A percentile compares a stretch with the other conserved stretches of the same genome.
Evolutionary conservation across 495 filamentous ascomycete genomes (phyloP).

Genomic region (Thermothielavioides terrestris): DNA sequence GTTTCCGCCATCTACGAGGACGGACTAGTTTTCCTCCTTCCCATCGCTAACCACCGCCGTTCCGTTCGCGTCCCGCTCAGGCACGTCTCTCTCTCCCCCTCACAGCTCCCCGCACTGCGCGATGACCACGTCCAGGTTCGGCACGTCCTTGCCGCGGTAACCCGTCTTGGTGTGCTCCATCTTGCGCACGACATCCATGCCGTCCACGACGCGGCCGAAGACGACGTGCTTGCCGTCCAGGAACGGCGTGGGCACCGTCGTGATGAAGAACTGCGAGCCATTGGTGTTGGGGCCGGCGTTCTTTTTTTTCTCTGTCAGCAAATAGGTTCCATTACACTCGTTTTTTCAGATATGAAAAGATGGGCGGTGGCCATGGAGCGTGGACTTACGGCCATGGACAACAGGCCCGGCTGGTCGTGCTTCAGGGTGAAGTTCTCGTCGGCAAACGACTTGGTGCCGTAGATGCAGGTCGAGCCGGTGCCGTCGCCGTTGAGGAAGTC

Average conservation of each 20-base stretch:
- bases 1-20: no score
- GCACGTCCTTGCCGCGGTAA: slow-evolving; percentile 61
- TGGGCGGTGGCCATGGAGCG: neutral
- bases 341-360: neutral
- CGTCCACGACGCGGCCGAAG: slow-evolving; percentile 83
- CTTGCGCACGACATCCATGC: slow-evolving; percentile 80
- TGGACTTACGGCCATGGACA: slow-evolving; percentile 83
- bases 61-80: no score
- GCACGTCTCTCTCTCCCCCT: slow-evolving; percentile 3
- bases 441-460: slow-evolving; percentile 70
- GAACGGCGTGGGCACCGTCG: slow-evolving; percentile 73
- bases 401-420: slow-evolving; percentile 68
- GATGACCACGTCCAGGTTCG: slow-evolving; percentile 77
- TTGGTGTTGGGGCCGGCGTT: slow-evolving; percentile 93
- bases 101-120: slow-evolving; percentile 87
- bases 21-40: no score
- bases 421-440: slow-evolving; percentile 84
- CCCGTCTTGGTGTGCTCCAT: slow-evolving; percentile 81
- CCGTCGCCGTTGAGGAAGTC: slow-evolving; percentile 95
- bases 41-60: no score
- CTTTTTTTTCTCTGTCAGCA: slow-evolving; percentile 31
- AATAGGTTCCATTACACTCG: no score
- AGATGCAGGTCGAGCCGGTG: slow-evolving; percentile 79
- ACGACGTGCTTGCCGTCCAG: slow-evolving; percentile 94
- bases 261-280: slow-evolving; percentile 97